Percentiles rank a stretch among this genome's conserved stretches.
Evolutionary conservation across 257 asterid species (phyloP).

Genomic region (Solanum rostratum): DNA sequence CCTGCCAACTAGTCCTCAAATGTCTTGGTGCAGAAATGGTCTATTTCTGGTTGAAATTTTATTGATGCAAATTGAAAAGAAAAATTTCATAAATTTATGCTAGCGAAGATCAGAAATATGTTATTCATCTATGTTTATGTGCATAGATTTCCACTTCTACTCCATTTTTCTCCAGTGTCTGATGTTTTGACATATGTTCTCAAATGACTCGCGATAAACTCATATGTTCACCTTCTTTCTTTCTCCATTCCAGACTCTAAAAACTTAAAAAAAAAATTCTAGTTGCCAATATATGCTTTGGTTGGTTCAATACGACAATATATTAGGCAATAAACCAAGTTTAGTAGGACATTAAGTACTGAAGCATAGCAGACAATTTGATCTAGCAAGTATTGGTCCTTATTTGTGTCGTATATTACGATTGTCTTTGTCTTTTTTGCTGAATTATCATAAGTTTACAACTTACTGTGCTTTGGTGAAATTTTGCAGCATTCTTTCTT

Average conservation of each 20-base stretch:
- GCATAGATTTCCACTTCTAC: not conserved
- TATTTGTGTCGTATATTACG: no score
- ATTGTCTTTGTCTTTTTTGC: not conserved
- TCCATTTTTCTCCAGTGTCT: not conserved
- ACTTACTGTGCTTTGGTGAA: not conserved
- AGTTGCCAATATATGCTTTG: not conserved
- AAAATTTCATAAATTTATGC: not conserved
- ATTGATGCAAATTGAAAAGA: not conserved
- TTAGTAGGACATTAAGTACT: not conserved
- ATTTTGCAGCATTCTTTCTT: constrained; percentile 67
- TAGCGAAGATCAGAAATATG: not conserved
- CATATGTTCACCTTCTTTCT: not conserved
- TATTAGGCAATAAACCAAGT: not conserved
- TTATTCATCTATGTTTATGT: not conserved
- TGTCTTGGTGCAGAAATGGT: not conserved
- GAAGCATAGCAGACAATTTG: no score
- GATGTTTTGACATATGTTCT: not conserved
- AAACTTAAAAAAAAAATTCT: not conserved
- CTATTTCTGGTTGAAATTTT: not conserved
- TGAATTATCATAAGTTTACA: not conserved
- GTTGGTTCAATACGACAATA: not conserved
- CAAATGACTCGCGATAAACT: not conserved
- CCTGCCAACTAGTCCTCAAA: not conserved
- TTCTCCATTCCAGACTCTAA: not conserved
- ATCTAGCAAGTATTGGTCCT: no score